Evolutionary conservation across 2,329 filamentous ascomycete genomes (phyloP).

Genomic region (Pyricularia sp.): DNA sequence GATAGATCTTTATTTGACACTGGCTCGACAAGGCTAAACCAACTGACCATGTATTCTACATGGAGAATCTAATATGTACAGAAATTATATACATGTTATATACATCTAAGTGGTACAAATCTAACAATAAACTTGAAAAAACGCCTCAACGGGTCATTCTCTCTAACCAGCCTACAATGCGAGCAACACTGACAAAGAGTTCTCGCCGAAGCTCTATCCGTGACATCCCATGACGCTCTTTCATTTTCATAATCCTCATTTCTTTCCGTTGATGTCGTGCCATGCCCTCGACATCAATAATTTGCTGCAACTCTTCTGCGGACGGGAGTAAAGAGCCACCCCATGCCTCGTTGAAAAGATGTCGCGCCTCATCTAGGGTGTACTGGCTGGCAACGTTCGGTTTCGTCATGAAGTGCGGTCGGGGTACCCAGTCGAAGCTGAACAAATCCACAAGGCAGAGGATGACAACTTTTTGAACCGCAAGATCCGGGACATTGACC

Average conservation of each 20-base stretch:
- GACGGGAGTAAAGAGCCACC: constrained; percentile 21
- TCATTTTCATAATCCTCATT: neutral
- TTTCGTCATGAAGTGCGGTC: constrained; percentile 12
- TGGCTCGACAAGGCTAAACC: neutral
- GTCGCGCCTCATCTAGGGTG: constrained; percentile 22
- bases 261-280: constrained; percentile 8
- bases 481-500: constrained; percentile 13
- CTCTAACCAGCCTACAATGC: neutral
- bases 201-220: neutral
- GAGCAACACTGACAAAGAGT: neutral
- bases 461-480: constrained; percentile 18
- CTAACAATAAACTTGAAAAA: neutral
- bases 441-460: constrained; percentile 24
- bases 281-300: constrained; percentile 12
- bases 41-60: neutral
- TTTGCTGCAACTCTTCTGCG: constrained; percentile 15
- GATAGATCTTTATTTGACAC: neutral
- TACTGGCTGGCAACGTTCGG: constrained; percentile 14
- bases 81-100: neutral
- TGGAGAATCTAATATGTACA: neutral
- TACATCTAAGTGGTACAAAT: neutral
- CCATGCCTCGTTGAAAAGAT: constrained; percentile 27
- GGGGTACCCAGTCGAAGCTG: constrained; percentile 15
- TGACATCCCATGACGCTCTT: neutral
- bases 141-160: neutral